These are phyloP conservation scores for Aspergillus pseudoterreus DNA, from an alignment of 2,329 filamentous ascomycete species.

Conservation along the genomic window DNA sequence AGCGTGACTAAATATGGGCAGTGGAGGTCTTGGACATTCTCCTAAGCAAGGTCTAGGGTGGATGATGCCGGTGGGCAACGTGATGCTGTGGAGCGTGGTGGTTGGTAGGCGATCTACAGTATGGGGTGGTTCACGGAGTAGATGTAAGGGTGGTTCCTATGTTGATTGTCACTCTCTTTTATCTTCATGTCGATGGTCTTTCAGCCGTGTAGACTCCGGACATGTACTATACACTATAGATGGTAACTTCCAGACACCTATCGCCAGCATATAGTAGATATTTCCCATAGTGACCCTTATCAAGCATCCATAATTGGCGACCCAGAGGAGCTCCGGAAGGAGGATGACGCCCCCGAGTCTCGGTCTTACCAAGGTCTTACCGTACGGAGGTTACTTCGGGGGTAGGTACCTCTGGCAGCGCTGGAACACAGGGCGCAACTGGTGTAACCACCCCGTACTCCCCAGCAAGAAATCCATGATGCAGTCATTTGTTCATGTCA, in stretches of 20 bases:
- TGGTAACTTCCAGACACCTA: too few relatives aligned
- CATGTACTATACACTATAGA: too few relatives aligned
- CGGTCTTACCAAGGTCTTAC: neutral
- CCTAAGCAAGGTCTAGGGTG: conserved; percentile 2
- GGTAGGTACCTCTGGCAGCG: neutral
- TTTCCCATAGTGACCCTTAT: too few relatives aligned
- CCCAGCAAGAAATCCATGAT: neutral
- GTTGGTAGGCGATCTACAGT: conserved; percentile 19
- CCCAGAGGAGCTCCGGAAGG: neutral
- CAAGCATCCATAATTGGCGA: neutral
- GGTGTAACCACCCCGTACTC: neutral
- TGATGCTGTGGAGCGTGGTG: conserved; percentile 23
- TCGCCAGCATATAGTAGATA: too few relatives aligned
- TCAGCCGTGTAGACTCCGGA: too few relatives aligned
- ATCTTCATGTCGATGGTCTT: neutral
- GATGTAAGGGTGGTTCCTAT: neutral
- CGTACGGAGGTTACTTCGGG: neutral
- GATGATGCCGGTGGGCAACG: conserved; percentile 18
- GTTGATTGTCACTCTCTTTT: neutral
- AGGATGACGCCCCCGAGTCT: neutral
- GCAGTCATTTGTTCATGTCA: neutral
- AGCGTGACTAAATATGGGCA: conserved; percentile 6
- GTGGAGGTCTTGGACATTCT: conserved; percentile 6
- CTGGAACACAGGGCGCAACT: neutral
- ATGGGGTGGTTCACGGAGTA: neutral